Base-by-base conservation (phyloP, 1,284 basidiomycete species). In the Heterobasidion annosum region DNA sequence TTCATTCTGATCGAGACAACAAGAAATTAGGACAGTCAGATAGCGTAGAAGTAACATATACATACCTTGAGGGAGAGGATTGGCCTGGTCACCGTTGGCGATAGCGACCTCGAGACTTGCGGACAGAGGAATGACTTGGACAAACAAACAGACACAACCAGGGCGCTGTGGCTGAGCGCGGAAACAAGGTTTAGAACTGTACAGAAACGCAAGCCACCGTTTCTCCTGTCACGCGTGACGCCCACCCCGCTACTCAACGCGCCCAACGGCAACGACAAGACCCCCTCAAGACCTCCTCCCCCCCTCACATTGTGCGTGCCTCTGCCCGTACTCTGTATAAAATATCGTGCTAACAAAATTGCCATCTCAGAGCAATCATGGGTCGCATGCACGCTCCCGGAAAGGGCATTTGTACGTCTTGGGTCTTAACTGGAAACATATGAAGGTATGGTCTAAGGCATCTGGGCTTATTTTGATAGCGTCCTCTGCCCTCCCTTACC, bases 341-440 rank as follows among this genome's bases (percentile, higher is more conserved):
- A 35, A 46, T n/a, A 56, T n/a, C 34, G 32, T 42, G 18, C 18
- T 49, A 9, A 35, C 25, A 32, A 47, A 9, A 6, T 15, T 49
- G 19, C 8, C 5, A 4, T 37, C 45, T 18, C 45, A 75, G 73
- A 74, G 56, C 64, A 74, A 70, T 64, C 74, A 90, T 90, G 86
- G 88, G 88, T 90, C 89, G 91, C 71, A 93, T 95, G 91, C 93
- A 96, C 83, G 91, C 91, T 83, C 91, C 91, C 74, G 91, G 92
- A 78, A 96, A 98, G 91, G 93, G 93, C 82, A 95, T 96, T 80
- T 91, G 88, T 91, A 73, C 65, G 85, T 82, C 33, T 46, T 40
- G 37, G 25, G 44, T 19, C 44, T 37, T 34, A 25, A 19, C 32
- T 49, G 12, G 32, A 51, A 34, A 33, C 32, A 32, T 44, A 44